phyloP scores from a whole-genome alignment of 78 protist species.

The Dictyostelium brefeldianum region DNA sequence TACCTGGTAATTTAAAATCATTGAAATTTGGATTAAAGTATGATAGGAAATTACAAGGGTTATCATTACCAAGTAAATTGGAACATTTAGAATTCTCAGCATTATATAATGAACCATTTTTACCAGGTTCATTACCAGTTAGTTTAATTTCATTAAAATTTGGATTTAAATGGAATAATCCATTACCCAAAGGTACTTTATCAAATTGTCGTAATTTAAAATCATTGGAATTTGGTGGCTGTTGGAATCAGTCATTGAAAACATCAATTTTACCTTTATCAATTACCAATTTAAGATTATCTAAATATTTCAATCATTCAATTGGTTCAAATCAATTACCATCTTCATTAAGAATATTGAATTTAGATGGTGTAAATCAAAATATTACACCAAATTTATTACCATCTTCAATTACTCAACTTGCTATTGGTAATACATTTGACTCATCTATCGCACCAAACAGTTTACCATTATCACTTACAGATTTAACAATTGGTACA shows the following conservation, averaged over 20 bases:
- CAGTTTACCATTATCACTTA: background rate
- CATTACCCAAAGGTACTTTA: background rate
- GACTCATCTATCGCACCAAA: background rate
- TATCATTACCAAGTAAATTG: slow-evolving; percentile 1
- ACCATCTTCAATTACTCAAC: background rate
- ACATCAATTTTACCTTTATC: background rate
- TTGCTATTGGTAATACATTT: background rate
- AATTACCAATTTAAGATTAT: too few species aligned
- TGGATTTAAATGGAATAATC: background rate
- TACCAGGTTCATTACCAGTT: background rate
- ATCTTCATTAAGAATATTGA: too few species aligned
- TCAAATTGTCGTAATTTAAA: background rate
- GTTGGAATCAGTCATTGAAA: slow-evolving; percentile 1
- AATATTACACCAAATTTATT: background rate
- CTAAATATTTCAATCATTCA: too few species aligned
- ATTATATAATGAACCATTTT: background rate
- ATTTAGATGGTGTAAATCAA: background rate
- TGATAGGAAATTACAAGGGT: background rate
- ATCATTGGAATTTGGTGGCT: background rate
- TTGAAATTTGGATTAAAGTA: background rate
- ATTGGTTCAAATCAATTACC: too few species aligned
- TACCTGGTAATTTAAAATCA: background rate
- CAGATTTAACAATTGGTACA: background rate
- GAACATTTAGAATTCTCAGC: background rate
- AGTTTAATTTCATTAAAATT: background rate